These are phyloP conservation scores for Dichotomopilus funicola DNA, from an alignment of 2,329 filamentous ascomycete genomes.

Conservation along the genomic window DNA sequence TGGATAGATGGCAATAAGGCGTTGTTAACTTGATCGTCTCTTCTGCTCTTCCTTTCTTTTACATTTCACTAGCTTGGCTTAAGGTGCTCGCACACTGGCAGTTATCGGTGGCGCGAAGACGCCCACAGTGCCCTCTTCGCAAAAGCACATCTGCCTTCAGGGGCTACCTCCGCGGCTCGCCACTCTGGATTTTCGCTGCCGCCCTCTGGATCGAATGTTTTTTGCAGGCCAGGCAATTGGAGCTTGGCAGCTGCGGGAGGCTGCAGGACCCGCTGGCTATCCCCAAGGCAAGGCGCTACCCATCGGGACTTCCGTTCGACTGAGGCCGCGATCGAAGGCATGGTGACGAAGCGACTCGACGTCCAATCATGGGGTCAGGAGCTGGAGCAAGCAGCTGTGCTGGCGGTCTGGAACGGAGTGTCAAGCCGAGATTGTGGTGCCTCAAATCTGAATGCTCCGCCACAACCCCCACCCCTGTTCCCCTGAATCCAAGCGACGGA, in stretches of 20 bases:
- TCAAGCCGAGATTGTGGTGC: constrained; percentile 20
- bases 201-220: neutral
- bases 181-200: too few species aligned
- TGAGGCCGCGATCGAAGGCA: constrained; percentile 9
- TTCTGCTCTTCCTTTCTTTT: too few species aligned
- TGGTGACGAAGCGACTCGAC: neutral
- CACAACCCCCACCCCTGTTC: constrained; percentile 12
- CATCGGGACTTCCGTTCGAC: constrained; percentile 10
- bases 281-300: constrained; percentile 1
- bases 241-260: constrained; percentile 17
- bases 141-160: constrained; percentile 3
- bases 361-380: neutral
- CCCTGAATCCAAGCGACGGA: constrained; percentile 16
- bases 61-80: too few species aligned
- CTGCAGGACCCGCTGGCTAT: neutral
- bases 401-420: constrained; percentile 13
- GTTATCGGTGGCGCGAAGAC: too few species aligned
- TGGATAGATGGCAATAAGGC: too few species aligned
- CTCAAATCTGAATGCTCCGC: constrained; percentile 20
- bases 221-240: neutral
- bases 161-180: neutral
- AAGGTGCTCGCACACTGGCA: too few species aligned
- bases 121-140: neutral
- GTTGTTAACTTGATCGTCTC: too few species aligned
- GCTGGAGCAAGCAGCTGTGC: neutral